These are phyloP conservation scores for Kazachstania sp. DNA, from an alignment of 1,139 yeast genomes.

Conservation along the genomic window DNA sequence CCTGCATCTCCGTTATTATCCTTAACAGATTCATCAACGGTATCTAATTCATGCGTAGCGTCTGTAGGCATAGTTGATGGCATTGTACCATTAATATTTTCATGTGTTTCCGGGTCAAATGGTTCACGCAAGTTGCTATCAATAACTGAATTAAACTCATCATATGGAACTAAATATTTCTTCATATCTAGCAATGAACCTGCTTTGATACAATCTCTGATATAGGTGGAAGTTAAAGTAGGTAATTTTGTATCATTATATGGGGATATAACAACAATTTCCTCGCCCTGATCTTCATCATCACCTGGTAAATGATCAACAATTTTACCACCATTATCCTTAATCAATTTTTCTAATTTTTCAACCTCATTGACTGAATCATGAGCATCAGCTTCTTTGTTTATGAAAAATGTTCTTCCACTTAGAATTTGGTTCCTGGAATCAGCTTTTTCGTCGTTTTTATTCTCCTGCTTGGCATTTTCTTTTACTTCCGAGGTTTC, in stretches of 20 bases:
- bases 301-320: constrained; percentile 7
- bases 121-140: constrained; percentile 11
- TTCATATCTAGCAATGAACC: constrained; percentile 16
- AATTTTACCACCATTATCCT: constrained; percentile 12
- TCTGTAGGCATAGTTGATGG: not conserved
- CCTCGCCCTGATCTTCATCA: not conserved
- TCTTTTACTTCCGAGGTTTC: not conserved
- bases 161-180: constrained; percentile 24
- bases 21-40: not conserved
- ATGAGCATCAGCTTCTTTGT: constrained; percentile 18
- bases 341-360: constrained; percentile 9
- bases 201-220: constrained; percentile 21
- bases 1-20: not conserved
- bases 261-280: constrained; percentile 24
- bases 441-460: not conserved
- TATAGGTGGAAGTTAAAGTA: constrained; percentile 27
- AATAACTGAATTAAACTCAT: constrained; percentile 19
- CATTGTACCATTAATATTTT: not conserved
- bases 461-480: constrained; percentile 4
- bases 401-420: constrained; percentile 22
- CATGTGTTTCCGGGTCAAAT: not conserved
- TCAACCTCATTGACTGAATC: constrained; percentile 12
- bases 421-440: constrained; percentile 9
- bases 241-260: constrained; percentile 23
- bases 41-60: not conserved